Evolutionary conservation across 2,329 filamentous ascomycete species (phyloP).

Genomic region (Keithomyces neogunnii): DNA sequence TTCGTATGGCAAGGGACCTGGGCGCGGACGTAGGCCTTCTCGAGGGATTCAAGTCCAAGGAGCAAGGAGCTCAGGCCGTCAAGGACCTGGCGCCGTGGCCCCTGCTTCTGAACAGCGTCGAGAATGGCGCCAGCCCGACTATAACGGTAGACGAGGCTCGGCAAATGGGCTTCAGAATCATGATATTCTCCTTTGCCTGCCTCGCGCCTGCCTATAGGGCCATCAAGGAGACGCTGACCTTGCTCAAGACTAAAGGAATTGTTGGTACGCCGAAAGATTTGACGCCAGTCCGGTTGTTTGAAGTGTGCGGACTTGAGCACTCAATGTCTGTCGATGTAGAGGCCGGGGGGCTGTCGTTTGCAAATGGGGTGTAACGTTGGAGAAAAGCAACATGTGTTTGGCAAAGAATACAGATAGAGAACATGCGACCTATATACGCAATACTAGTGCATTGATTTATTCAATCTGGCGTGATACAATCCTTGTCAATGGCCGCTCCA

Average conservation of each 20-base stretch:
- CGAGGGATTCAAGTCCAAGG: slow-evolving; percentile 46
- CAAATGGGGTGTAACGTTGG: slow-evolving; percentile 2
- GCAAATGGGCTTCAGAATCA: slow-evolving; percentile 48
- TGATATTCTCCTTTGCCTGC: slow-evolving; percentile 36
- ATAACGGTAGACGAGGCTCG: slow-evolving; percentile 44
- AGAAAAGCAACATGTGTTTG: background rate
- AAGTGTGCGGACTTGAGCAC: slow-evolving; percentile 42
- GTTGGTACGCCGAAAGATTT: slow-evolving; percentile 32
- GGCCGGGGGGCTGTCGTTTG: slow-evolving; percentile 11
- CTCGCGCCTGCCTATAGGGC: slow-evolving; percentile 39
- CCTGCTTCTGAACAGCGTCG: slow-evolving; percentile 49
- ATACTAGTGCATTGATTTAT: too few relatives aligned
- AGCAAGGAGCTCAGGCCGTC: slow-evolving; percentile 39
- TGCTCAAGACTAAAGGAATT: slow-evolving; percentile 30
- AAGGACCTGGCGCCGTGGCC: slow-evolving; percentile 39
- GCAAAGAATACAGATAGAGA: background rate
- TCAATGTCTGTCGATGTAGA: slow-evolving; percentile 37
- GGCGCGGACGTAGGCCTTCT: slow-evolving; percentile 54
- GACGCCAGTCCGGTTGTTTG: slow-evolving; percentile 39
- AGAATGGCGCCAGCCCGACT: slow-evolving; percentile 46
- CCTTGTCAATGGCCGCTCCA: too few relatives aligned
- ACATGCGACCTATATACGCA: background rate
- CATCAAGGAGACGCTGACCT: slow-evolving; percentile 28
- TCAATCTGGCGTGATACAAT: too few relatives aligned
- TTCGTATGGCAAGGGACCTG: slow-evolving; percentile 40